Evolutionary conservation across 73 alveolate species (phyloP).

Genomic region (Diophrys appendiculata): DNA sequence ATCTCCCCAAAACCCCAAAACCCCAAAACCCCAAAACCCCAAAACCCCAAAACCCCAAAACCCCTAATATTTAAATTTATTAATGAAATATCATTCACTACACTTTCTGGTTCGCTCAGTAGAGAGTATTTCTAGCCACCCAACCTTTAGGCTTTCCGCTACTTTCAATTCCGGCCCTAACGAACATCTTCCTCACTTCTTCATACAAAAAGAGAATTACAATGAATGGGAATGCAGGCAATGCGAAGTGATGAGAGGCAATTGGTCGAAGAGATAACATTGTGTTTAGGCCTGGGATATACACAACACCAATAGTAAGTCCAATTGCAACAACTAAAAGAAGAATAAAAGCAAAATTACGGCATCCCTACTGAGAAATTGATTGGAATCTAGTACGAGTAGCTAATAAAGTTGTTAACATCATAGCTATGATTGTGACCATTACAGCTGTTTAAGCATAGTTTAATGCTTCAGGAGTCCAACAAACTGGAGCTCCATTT

Average conservation of each 20-base stretch:
- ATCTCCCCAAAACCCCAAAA: too few species aligned
- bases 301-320: background rate
- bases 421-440: background rate
- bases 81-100: too few species aligned
- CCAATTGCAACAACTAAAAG: background rate
- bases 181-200: conserved; percentile 30
- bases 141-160: conserved; percentile 38
- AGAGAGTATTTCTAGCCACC: conserved; percentile 41
- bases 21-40: too few species aligned
- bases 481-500: background rate
- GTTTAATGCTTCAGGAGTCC: conserved; percentile 11
- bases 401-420: background rate
- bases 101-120: conserved; percentile 6
- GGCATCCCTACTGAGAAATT: background rate
- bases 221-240: conserved; percentile 21
- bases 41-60: too few species aligned
- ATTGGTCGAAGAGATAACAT: background rate
- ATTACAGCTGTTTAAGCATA: conserved; percentile 10
- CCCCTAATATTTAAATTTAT: too few species aligned
- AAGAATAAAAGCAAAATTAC: background rate
- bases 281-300: background rate
- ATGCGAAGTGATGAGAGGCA: conserved; percentile 5
- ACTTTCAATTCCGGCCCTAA: conserved; percentile 5
- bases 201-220: conserved; percentile 19
- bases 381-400: background rate